Conservation (phyloP, 352 stramenopile genomes). For the Phytophthora agathidicida region DNA sequence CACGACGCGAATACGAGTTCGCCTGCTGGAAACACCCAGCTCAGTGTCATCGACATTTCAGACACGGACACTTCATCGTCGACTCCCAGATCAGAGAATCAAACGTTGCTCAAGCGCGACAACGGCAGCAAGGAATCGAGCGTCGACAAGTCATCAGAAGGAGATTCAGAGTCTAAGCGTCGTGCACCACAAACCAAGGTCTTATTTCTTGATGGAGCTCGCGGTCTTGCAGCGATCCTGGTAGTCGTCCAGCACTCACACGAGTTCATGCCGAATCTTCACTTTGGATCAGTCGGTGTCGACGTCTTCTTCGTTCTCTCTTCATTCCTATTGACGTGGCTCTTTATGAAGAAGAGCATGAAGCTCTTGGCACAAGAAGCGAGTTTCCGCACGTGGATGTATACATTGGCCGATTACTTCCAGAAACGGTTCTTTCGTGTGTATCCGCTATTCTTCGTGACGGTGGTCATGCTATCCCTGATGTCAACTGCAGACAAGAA, state of each 20-base stretch:
- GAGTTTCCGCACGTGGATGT: slow-evolving; percentile 9
- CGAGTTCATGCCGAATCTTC: slow-evolving; percentile 19
- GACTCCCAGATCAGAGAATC: slow-evolving; percentile 4
- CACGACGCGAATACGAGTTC: not conserved
- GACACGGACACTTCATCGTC: not conserved
- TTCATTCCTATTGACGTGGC: slow-evolving; percentile 26
- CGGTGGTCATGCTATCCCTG: slow-evolving; percentile 35
- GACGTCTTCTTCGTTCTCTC: slow-evolving; percentile 33
- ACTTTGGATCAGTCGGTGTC: slow-evolving; percentile 20
- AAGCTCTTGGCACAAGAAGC: slow-evolving; percentile 14
- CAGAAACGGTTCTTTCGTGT: slow-evolving; percentile 57
- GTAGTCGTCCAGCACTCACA: slow-evolving; percentile 25
- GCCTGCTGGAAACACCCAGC: not conserved
- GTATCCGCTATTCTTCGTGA: slow-evolving; percentile 56
- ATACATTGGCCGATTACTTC: slow-evolving; percentile 47
- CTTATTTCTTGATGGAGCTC: slow-evolving; percentile 22
- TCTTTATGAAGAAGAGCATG: slow-evolving; percentile 28
- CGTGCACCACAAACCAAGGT: slow-evolving; percentile 13
- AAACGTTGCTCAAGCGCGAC: slow-evolving; percentile 9
- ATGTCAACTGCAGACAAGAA: slow-evolving; percentile 31
- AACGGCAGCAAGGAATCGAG: not conserved
- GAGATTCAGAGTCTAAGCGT: too few species aligned
- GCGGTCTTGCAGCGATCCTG: slow-evolving; percentile 27
- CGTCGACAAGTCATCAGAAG: not conserved
- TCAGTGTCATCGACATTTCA: slow-evolving; percentile 6